Evolutionary conservation across 306 rosid species (phyloP).

Genomic region (Gastrolobium villosum): DNA sequence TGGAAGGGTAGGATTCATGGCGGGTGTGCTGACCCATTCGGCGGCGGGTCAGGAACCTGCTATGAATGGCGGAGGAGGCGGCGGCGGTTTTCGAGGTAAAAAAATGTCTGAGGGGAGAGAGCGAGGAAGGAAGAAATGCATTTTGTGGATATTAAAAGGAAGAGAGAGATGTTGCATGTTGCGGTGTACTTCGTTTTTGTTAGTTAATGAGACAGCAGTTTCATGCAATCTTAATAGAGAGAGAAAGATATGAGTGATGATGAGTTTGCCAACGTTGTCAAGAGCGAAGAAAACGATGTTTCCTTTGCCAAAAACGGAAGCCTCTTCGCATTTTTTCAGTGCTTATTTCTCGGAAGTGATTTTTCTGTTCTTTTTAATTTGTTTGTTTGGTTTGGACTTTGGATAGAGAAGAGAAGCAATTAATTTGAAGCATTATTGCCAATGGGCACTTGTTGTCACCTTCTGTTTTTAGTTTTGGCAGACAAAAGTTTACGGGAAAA

Average conservation of each 20-base stretch:
- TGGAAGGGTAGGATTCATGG: constrained; percentile 70
- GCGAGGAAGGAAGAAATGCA: constrained; percentile 28
- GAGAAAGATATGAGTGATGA: constrained; percentile 29
- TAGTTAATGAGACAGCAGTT: constrained; percentile 58
- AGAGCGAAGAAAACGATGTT: constrained; percentile 56
- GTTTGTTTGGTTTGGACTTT: no score
- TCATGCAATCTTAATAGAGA: constrained; percentile 21
- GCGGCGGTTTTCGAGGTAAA: background rate
- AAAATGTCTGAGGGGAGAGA: constrained; percentile 53
- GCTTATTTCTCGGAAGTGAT: no score
- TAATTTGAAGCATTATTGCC: no score
- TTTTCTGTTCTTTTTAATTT: no score
- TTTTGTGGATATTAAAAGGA: constrained; percentile 44
- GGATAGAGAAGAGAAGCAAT: no score
- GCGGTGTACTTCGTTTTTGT: constrained; percentile 35
- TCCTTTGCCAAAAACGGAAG: no score
- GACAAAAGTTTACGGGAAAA: no score
- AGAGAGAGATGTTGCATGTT: constrained; percentile 2
- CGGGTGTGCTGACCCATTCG: constrained; percentile 90
- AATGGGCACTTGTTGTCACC: no score
- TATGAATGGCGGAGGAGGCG: background rate
- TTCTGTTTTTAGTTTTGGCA: no score
- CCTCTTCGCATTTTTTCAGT: no score
- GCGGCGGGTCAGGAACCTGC: constrained; percentile 40
- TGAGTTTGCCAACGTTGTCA: constrained; percentile 49